Conservation (phyloP, 1,284 basidiomycete species). For the Earliella scabrosa region DNA sequence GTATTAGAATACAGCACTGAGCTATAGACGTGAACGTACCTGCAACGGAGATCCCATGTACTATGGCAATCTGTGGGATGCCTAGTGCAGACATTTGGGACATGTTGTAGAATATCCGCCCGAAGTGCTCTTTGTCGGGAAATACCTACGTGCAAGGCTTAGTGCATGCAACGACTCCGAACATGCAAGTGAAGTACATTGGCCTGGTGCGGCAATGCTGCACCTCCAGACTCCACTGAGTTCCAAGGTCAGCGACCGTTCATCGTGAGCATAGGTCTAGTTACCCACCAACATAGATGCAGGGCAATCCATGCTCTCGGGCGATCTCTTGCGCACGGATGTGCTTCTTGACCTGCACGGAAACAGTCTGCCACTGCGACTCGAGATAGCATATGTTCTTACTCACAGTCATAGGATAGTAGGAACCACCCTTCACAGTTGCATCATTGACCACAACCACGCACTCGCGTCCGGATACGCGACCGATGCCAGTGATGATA, state of each 20-base stretch:
- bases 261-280: background rate
- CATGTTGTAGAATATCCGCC: slow-evolving; percentile 98
- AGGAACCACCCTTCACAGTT: slow-evolving; percentile 92
- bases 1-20: background rate
- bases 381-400: background rate
- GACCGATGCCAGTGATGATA: slow-evolving; percentile 87
- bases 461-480: slow-evolving; percentile 84
- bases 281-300: slow-evolving; percentile 83
- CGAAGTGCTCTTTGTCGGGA: slow-evolving; percentile 92
- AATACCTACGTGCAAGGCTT: slow-evolving; percentile 67
- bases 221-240: slow-evolving; percentile 91
- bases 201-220: slow-evolving; percentile 91
- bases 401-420: slow-evolving; percentile 87
- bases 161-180: background rate
- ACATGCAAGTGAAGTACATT: slow-evolving; percentile 54
- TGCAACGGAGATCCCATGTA: slow-evolving; percentile 95
- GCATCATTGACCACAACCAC: slow-evolving; percentile 94
- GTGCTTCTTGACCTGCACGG: slow-evolving; percentile 87
- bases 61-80: slow-evolving; percentile 91
- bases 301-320: slow-evolving; percentile 87
- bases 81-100: slow-evolving; percentile 90
- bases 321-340: slow-evolving; percentile 93
- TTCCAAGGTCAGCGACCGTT: background rate
- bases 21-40: slow-evolving; percentile 40
- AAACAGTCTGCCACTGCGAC: slow-evolving; percentile 4